These are phyloP conservation scores for Diaporthe vexans DNA, from an alignment of 2,329 filamentous ascomycete species.

Conservation along the genomic window DNA sequence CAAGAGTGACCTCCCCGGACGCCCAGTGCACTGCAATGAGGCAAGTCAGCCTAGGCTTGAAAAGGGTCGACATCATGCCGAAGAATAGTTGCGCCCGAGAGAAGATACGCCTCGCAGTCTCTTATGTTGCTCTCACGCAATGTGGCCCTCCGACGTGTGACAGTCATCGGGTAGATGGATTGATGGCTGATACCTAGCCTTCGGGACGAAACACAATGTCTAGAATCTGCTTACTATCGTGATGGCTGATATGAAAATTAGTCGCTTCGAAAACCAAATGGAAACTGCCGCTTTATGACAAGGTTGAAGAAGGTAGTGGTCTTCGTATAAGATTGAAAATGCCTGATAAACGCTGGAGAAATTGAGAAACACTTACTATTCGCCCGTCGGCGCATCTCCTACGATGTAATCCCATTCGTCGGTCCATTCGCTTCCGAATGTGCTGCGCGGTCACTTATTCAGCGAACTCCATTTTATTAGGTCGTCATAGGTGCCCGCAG, in stretches of 20 bases:
- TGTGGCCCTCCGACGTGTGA: neutral
- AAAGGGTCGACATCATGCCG: neutral
- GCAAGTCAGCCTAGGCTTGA: neutral
- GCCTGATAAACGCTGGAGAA: neutral
- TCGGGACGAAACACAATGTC: neutral
- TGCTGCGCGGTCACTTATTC: conserved; percentile 39
- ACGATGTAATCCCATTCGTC: conserved; percentile 1
- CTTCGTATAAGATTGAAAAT: neutral
- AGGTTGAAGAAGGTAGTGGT: neutral
- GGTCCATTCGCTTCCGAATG: conserved; percentile 59
- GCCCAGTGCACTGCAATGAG: conserved; percentile 55
- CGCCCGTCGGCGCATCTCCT: neutral
- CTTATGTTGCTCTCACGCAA: neutral
- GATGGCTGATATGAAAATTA: neutral
- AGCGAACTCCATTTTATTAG: neutral
- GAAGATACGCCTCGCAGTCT: neutral
- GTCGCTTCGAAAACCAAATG: neutral
- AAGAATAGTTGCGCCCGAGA: neutral
- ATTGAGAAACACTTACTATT: conserved; percentile 1
- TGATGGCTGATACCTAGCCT: neutral
- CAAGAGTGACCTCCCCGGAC: conserved; percentile 51
- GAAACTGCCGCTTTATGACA: neutral
- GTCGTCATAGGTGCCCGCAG: neutral
- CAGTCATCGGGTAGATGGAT: neutral
- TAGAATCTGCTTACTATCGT: conserved; percentile 19